Evolutionary conservation across 2,329 filamentous ascomycete genomes (phyloP), one percentile per base, ranked within the genome.

Genomic region (Ophiostoma sp.): DNA sequence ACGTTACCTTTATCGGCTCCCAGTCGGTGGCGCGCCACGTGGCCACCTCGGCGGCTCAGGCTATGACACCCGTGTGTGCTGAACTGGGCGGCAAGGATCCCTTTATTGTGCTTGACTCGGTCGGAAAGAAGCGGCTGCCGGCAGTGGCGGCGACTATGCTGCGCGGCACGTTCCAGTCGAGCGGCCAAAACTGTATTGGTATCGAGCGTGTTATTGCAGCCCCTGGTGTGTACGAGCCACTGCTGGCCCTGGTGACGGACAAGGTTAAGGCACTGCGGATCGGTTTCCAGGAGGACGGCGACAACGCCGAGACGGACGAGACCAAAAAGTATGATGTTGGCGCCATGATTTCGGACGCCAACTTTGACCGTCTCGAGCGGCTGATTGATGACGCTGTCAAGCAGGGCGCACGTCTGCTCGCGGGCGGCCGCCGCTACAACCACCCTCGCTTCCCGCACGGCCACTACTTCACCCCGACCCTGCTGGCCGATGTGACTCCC

Each of bases 81-180:
- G 96, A 99, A 83, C 88, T 99, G 0, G 96, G 96, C 71, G 96
- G 96, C 66, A 99, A 99, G 81, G 96, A 99, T 80, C 93, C 96
- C 7, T 93, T 93, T 42, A 91, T 99, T 74, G 84, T 99, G 28
- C 90, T 98, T 55, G 94, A 98, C 81, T 94, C 96, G 57, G 87
- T 91, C 2, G 75, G 71, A 36, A 82, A 82, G 66, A 79, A 80
- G 73, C 87, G 94, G 78, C 86, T 98, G 74, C 83, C 88, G 4
- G 89, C 92, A 57, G 91, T 98, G 69, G 88, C 89, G 52, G 93
- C 94, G 75, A 92, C 97, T 76, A 88, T 98, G 75, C 91, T 99
- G 84, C 90, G 96, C 71, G 96, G 95, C 70, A 94, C 93, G 11
- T 99, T 98, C 83, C 96, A 99, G 82, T 94, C 94, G 70, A 92